Base-by-base conservation (phyloP, 2,329 filamentous ascomycete species). In the Pseudocercospora macadamiae region DNA sequence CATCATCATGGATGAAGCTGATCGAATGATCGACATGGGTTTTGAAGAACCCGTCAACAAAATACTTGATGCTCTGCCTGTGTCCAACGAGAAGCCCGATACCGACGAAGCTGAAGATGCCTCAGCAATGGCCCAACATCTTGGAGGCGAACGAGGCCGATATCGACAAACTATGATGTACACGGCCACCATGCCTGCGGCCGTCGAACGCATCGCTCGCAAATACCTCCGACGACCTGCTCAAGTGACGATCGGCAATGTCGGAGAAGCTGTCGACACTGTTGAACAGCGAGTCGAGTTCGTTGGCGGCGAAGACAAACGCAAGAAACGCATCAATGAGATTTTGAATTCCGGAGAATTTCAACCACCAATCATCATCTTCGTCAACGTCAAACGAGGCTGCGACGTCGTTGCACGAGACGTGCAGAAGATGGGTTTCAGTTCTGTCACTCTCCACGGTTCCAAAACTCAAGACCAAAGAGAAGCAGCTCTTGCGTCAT, bases 81-180 rank as follows among this genome's bases (percentile, higher is more conserved):
- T 96, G 6, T 83, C 84, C 51, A 97, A 99, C 75, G 91, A 96
- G 75, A 99, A 97, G 75, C 95, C 95, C 0, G 95, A 99, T 75
- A 89, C 86, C 0, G 93, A 97, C 10, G 91, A 90, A 54, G 95
- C 95, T 4, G 95, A 99, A 75, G 85, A 97, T 71, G 82, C 90
- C 0, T 80, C 84, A 57, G 86, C 88, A n/a, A 97, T 97, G 93
- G 88, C 87, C 68, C 83, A 86, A 58, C 89, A 89, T 68, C 78
- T 96, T 1, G 87, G 88, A 54, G 86, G 86, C 16, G 47, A 49
- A 21, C 86, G 86, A 66, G 89, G 92, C 69, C 84, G 89, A 19
- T 97, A 97, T 78, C 83, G 95, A 59, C 93, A 99, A 76, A 99
- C 95, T 0, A 99, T 99, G 95, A 99, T 99, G 95, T 99, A 97